These are phyloP conservation scores for Rosa chinensis DNA, from an alignment of 306 rosid species.

Conservation along the genomic window DNA sequence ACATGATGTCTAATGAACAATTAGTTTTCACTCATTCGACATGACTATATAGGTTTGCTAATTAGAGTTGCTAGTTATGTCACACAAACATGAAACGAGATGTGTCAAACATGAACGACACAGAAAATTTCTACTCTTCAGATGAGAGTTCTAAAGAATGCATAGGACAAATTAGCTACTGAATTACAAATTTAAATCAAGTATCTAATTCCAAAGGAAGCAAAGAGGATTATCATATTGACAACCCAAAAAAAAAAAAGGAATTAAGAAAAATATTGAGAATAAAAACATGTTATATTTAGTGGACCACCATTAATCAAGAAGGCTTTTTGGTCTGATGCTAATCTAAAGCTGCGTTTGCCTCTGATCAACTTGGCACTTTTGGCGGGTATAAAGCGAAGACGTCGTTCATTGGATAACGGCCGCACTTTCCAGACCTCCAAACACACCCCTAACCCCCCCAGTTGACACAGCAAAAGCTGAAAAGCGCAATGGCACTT, in stretches of 20 bases:
- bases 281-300: slow-evolving; percentile 13
- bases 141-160: background rate
- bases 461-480: background rate
- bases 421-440: background rate
- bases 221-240: background rate
- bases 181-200: background rate
- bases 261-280: background rate
- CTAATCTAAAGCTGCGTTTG: background rate
- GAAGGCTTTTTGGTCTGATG: background rate
- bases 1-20: too few species aligned
- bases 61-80: too few species aligned
- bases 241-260: too few species aligned
- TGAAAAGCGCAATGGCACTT: background rate
- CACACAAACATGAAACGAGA: background rate
- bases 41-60: too few species aligned
- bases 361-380: background rate
- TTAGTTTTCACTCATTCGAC: too few species aligned
- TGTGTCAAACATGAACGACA: background rate
- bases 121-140: background rate
- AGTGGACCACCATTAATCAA: slow-evolving; percentile 2
- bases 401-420: slow-evolving; percentile 2
- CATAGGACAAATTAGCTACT: background rate
- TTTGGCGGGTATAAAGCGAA: background rate
- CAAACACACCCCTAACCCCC: background rate
- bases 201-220: slow-evolving; percentile 15